Percentiles rank a stretch among this genome's conserved stretches.
Evolutionary conservation across 345 rosid species (phyloP).

Genomic region (Excoecaria agallocha): DNA sequence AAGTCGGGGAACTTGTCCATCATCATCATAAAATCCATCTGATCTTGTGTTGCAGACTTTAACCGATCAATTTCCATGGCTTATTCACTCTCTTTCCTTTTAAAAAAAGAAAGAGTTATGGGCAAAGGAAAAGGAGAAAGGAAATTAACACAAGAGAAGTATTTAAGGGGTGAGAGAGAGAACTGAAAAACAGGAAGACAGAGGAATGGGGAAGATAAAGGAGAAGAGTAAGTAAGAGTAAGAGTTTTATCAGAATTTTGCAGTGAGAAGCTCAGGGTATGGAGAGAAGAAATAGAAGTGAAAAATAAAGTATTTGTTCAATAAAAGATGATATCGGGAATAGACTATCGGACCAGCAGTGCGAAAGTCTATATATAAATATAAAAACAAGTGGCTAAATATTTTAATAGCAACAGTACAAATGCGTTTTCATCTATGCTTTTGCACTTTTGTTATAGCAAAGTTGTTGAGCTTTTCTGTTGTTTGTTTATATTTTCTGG

Average conservation of each 20-base stretch:
- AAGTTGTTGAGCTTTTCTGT: conserved; percentile 31
- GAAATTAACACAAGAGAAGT: not conserved
- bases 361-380: conserved; percentile 11
- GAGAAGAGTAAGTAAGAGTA: conserved; percentile 29
- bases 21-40: conserved; percentile 43
- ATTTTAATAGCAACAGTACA: not conserved
- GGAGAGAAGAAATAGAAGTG: conserved; percentile 14
- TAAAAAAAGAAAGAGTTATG: not conserved
- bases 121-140: not conserved
- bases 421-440: conserved; percentile 8
- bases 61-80: conserved; percentile 45
- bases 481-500: not conserved
- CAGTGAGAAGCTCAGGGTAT: conserved; percentile 30
- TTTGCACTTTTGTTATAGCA: conserved; percentile 9
- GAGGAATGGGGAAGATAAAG: conserved; percentile 43
- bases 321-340: conserved; percentile 36
- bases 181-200: conserved; percentile 23
- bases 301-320: not conserved
- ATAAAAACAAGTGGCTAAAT: conserved; percentile 22
- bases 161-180: not conserved
- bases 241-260: conserved; percentile 44
- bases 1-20: conserved; percentile 41
- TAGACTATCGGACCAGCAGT: conserved; percentile 17
- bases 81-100: not conserved
- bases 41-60: conserved; percentile 33